Percentiles rank a stretch among this genome's conserved stretches.
These are phyloP conservation scores for Penstemon barbatus DNA, from an alignment of 257 asterid genomes.

Conservation along the genomic window DNA sequence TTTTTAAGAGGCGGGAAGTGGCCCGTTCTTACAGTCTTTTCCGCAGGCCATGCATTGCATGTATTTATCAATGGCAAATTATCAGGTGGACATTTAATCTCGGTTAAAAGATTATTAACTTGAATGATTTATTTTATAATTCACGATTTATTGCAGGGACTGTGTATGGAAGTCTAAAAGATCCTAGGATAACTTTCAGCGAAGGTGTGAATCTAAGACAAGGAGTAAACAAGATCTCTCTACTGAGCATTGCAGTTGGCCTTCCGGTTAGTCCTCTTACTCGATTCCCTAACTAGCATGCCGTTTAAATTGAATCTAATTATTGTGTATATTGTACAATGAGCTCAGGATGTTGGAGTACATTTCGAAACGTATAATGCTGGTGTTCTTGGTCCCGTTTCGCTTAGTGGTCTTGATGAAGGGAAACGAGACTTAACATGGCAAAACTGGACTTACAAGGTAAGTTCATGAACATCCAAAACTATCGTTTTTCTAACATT, in stretches of 20 bases:
- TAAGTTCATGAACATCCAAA: conserved; percentile 27
- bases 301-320: background rate
- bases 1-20: conserved; percentile 64
- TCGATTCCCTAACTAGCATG: background rate
- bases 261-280: conserved; percentile 73
- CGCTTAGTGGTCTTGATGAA: conserved; percentile 85
- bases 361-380: conserved; percentile 99
- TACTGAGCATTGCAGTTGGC: conserved; percentile 97
- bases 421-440: conserved; percentile 91
- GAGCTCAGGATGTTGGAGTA: conserved; percentile 81
- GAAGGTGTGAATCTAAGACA: conserved; percentile 72
- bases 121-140: background rate
- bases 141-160: conserved; percentile 60
- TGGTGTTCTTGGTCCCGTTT: conserved; percentile 96
- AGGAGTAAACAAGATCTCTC: conserved; percentile 84
- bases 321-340: background rate
- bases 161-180: conserved; percentile 81
- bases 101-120: too few species aligned
- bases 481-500: conserved; percentile 1
- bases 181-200: conserved; percentile 81
- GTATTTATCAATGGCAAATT: conserved; percentile 84
- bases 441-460: conserved; percentile 99
- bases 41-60: conserved; percentile 99
- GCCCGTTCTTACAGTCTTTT: conserved; percentile 84
- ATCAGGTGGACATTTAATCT: conserved; percentile 49